Conservation (phyloP, 2,329 filamentous ascomycete species). For the Sordariomycetes sp. region DNA sequence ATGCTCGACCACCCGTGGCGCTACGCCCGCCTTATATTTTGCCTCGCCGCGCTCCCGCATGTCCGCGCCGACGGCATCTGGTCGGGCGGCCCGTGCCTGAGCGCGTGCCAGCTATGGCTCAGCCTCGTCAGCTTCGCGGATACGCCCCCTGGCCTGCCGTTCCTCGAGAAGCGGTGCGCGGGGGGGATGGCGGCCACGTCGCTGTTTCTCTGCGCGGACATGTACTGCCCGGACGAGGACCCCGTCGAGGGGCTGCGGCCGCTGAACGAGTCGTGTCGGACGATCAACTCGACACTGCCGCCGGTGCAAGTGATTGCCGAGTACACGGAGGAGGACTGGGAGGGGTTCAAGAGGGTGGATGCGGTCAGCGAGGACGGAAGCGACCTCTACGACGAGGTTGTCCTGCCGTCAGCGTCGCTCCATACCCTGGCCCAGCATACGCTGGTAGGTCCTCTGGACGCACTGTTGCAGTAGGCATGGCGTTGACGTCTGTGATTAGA, state of each 20-base stretch:
- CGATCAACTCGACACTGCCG: slow-evolving; percentile 14
- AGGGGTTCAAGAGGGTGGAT: not conserved
- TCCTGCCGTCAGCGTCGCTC: slow-evolving; percentile 10
- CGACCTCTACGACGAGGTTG: slow-evolving; percentile 13
- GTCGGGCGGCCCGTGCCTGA: not conserved
- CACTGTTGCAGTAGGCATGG: too few relatives aligned
- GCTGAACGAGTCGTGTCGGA: slow-evolving; percentile 21
- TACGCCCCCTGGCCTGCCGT: not conserved
- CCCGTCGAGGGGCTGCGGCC: slow-evolving; percentile 11
- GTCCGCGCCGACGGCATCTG: not conserved
- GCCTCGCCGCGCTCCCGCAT: not conserved
- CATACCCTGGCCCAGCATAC: not conserved
- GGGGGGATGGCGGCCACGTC: slow-evolving; percentile 21
- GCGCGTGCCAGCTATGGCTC: slow-evolving; percentile 1
- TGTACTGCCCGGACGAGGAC: slow-evolving; percentile 18
- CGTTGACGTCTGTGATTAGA: slow-evolving; percentile 12
- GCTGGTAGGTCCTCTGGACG: not conserved
- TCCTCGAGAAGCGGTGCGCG: not conserved
- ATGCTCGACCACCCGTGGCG: not conserved
- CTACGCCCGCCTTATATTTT: not conserved
- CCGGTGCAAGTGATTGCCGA: slow-evolving; percentile 17
- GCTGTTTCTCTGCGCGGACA: slow-evolving; percentile 21
- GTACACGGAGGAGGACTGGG: slow-evolving; percentile 17
- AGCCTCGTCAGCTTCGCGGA: slow-evolving; percentile 1
- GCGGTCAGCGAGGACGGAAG: not conserved